These are phyloP conservation scores for Delonix regia DNA, from an alignment of 306 rosid genomes.

Conservation along the genomic window DNA sequence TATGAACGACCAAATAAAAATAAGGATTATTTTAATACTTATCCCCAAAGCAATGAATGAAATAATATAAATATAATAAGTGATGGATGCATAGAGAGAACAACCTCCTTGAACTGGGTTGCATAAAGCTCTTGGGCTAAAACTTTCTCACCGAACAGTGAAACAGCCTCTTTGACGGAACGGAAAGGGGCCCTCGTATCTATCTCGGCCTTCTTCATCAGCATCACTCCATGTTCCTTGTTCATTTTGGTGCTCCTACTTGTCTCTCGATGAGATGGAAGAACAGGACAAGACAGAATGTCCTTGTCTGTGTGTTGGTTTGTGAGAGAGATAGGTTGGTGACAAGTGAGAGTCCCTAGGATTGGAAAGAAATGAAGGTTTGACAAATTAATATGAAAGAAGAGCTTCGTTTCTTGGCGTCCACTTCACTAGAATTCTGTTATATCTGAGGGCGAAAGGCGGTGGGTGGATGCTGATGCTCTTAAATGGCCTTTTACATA, in stretches of 20 bases:
- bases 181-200: slow-evolving; percentile 79
- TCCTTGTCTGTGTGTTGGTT: neutral
- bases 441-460: slow-evolving; percentile 43
- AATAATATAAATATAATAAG: neutral
- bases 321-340: slow-evolving; percentile 26
- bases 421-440: slow-evolving; percentile 96
- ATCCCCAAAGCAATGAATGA: neutral
- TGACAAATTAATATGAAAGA: slow-evolving; percentile 18
- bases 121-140: slow-evolving; percentile 73
- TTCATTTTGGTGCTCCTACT: slow-evolving; percentile 34
- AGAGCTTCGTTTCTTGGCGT: slow-evolving; percentile 97
- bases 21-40: no score
- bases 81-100: neutral
- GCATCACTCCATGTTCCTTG: slow-evolving; percentile 41
- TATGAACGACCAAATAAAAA: no score
- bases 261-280: neutral
- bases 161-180: slow-evolving; percentile 90
- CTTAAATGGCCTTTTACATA: slow-evolving; percentile 38
- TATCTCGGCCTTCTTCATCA: slow-evolving; percentile 69
- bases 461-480: slow-evolving; percentile 55
- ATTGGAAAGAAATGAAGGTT: slow-evolving; percentile 7
- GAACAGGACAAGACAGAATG: neutral
- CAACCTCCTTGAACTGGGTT: slow-evolving; percentile 70
- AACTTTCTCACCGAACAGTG: slow-evolving; percentile 78
- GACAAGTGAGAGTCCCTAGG: slow-evolving; percentile 20